Evolutionary conservation across 2,329 filamentous ascomycete species (phyloP), one percentile per base, ranked within the genome.

Genomic region (Trematosphaeria pertusa): DNA sequence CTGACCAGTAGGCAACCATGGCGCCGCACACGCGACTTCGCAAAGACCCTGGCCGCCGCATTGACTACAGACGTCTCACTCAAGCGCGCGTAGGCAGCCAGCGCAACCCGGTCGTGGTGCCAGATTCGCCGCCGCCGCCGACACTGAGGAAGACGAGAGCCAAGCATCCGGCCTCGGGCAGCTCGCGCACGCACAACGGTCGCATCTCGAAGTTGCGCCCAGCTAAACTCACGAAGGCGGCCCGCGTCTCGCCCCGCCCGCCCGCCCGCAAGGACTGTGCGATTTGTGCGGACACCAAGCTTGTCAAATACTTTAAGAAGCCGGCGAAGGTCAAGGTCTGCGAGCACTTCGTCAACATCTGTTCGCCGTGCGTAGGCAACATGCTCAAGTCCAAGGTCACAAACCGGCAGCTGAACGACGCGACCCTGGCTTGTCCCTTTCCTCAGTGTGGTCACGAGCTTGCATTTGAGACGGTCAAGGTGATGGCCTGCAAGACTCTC

Each of bases 341-440:
- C 40, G 32, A 45, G 22, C 63, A 67, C 42, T 59, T 63, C 41
- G 18, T 47, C 8, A 31, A 36, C 18, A 58, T 50, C 14, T 67
- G 63, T 39, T 50, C 39, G n/a, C 2, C 17, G 2, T 66, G 62
- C 43, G 41, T 66, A 12, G 37, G 43, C 17, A 57, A 49, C 17
- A 48, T 60, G 46, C 31, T 67, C 28, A 57, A 53, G 42, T 39
- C 44, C 1, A 61, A 56, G 46, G 50, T 62, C 1, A 18, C 30
- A 1, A 36, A 47, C 4, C 51, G 52, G 5, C 46, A 54, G 7
- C 46, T 67, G 3, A 18, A 17, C 7, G 55, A 60, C 2, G 51
- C 50, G 2, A 45, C 47, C 8, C 30, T 63, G 6, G 24, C 33
- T 1, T 67, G 61, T 31, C 51, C 52, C 5, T 55, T 56, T 14